Base-by-base conservation (phyloP, 331 rosid species). In the Quercus tomentella region DNA sequence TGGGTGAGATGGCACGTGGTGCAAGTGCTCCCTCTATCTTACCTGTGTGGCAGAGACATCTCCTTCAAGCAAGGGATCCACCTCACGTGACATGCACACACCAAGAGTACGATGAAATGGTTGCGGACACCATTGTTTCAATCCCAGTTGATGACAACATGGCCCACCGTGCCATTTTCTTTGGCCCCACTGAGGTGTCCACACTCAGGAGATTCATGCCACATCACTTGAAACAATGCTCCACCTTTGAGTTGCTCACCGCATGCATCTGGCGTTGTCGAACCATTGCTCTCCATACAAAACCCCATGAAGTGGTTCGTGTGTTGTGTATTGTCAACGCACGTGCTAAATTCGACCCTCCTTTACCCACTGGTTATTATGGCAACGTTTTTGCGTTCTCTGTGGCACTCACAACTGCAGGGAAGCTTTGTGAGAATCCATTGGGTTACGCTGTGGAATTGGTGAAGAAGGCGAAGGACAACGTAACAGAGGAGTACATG, bases 31-130 rank as follows among this genome's bases (percentile, higher is more conserved):
- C 70, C 2, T 80, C 79, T 3, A 25, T 73, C 9, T 25, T 12
- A 11, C 83, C 79, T 0, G 69, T 80, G 68, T 80, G 83, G 79
- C 79, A 63, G 22, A 56, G 83, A n/a, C 35, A 80, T 12, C 75
- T 80, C 49, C 73, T 80, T 1, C 54, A 23, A 7, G 69, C 75
- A 7, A 31, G 79, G 49, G 62, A 80, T 41, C 79, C 83, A 37
- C 79, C 83, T 1, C 68, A 18, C 0, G 11, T 80, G 1, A 54
- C 75, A 2, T 35, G 23, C n/a, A 6, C 49, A 1, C 83, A 65
- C 56, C 79, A 9, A 6, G 81, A 70, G 67, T 78, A 28, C 49
- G 70, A 56, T 0, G 51, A 66, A 33, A 23, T 66, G 17, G 2
- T 7, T 8, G 57, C 28, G 25, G 51, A 62, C 22, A n/a, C 63